A percentile compares a stretch with the other conserved stretches of the same genome.
Evolutionary conservation across 2,329 filamentous ascomycete genomes (phyloP).

Genomic region (Penicillium sp.): DNA sequence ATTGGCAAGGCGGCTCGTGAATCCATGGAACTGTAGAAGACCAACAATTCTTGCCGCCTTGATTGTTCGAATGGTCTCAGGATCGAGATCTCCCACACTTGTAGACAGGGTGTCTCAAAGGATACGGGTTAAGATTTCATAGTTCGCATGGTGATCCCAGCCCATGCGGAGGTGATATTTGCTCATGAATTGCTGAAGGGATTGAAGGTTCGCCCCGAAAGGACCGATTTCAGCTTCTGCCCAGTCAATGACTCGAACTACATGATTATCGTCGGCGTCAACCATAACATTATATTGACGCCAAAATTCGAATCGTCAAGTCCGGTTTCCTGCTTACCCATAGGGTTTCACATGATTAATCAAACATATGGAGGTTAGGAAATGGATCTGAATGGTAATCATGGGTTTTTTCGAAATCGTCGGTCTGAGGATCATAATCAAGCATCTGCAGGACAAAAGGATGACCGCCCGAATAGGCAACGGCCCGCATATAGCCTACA

Average conservation of each 20-base stretch:
- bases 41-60: conserved; percentile 40
- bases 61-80: conserved; percentile 31
- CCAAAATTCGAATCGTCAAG: too few relatives aligned
- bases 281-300: conserved; percentile 48
- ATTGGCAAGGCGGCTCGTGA: conserved; percentile 47
- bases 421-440: too few relatives aligned
- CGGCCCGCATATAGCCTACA: too few relatives aligned
- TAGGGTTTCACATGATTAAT: too few relatives aligned
- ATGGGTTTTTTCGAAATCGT: too few relatives aligned
- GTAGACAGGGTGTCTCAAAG: conserved; percentile 42
- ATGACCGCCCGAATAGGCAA: too few relatives aligned
- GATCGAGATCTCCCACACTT: conserved; percentile 30
- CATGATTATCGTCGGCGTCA: conserved; percentile 37
- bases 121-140: conserved; percentile 27
- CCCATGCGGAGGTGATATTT: conserved; percentile 43
- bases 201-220: conserved; percentile 47
- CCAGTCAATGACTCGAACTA: conserved; percentile 50
- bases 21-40: conserved; percentile 40
- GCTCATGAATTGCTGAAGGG: conserved; percentile 37
- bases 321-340: too few relatives aligned
- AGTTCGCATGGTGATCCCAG: conserved; percentile 39
- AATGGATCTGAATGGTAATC: too few relatives aligned
- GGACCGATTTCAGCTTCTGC: conserved; percentile 45
- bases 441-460: too few relatives aligned
- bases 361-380: too few relatives aligned